A percentile compares a stretch with the other conserved stretches of the same genome.
These are phyloP conservation scores for Cryphonectria naterciae DNA, from an alignment of 2,329 filamentous ascomycete species.

Conservation along the genomic window DNA sequence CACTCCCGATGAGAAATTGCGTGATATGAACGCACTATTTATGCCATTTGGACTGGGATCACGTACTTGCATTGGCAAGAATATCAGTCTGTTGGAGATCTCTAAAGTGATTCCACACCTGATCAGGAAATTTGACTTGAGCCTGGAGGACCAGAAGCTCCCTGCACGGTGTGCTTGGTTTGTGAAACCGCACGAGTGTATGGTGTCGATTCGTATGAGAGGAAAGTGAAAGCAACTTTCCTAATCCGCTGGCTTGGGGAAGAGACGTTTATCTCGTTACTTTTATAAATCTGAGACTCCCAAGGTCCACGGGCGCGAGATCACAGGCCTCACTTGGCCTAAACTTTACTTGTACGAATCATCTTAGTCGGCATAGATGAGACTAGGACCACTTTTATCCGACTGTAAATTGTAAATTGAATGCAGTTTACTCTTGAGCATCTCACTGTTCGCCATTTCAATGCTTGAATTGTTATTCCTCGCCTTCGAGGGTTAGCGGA, in stretches of 20 bases:
- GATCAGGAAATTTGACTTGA: constrained; percentile 23
- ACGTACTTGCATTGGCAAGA: constrained; percentile 49
- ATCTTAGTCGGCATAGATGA: not conserved
- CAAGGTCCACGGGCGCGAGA: not conserved
- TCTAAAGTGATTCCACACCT: constrained; percentile 24
- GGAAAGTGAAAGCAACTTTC: not conserved
- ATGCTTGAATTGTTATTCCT: too few relatives aligned
- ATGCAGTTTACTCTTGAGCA: too few relatives aligned
- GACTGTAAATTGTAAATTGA: too few relatives aligned
- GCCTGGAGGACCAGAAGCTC: not conserved
- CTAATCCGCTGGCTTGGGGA: not conserved
- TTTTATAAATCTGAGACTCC: not conserved
- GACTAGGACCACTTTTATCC: not conserved
- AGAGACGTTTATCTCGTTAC: not conserved
- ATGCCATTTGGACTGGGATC: constrained; percentile 54
- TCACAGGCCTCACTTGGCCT: not conserved
- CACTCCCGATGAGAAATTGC: not conserved
- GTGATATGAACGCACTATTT: not conserved
- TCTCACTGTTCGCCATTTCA: too few relatives aligned
- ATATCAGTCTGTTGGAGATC: constrained; percentile 28
- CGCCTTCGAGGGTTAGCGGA: too few relatives aligned
- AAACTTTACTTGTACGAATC: not conserved
- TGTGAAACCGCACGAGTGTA: constrained; percentile 16
- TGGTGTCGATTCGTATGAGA: not conserved
- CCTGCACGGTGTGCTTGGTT: constrained; percentile 18